A percentile compares a stretch with the other conserved stretches of the same genome.
phyloP scores from a whole-genome alignment of 2,329 filamentous ascomycete species.

The Kalmusia sp. region DNA sequence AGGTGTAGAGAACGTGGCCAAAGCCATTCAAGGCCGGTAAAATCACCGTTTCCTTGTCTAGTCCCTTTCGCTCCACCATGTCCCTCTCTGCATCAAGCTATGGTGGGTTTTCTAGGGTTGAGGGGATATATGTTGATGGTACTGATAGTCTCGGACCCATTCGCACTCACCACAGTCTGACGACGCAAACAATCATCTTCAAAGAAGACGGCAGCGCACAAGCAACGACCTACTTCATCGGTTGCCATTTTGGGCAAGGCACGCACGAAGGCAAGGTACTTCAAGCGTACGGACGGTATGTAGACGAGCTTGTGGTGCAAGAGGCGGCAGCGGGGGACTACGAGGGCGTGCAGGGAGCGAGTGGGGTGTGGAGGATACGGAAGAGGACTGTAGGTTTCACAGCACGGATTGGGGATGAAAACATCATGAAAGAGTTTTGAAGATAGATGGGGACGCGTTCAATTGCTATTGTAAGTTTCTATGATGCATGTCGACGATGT shows the following conservation, averaged over 20 bases:
- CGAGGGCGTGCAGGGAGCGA: slow-evolving; percentile 45
- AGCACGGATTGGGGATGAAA: slow-evolving; percentile 42
- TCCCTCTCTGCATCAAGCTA: too few relatives aligned
- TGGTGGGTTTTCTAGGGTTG: too few relatives aligned
- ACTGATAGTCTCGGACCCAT: slow-evolving; percentile 46
- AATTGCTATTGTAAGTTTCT: too few relatives aligned
- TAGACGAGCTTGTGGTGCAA: slow-evolving; percentile 42
- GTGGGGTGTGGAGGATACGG: slow-evolving; percentile 49
- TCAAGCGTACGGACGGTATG: slow-evolving; percentile 52
- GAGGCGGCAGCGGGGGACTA: slow-evolving; percentile 18
- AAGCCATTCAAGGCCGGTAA: slow-evolving; percentile 45
- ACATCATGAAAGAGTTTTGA: slow-evolving; percentile 43
- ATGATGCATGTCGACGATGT: too few relatives aligned
- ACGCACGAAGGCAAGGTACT: slow-evolving; percentile 50
- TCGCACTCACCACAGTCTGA: slow-evolving; percentile 52
- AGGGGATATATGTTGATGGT: background rate
- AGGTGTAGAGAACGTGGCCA: slow-evolving; percentile 41
- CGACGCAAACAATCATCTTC: slow-evolving; percentile 50
- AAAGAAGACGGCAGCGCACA: slow-evolving; percentile 36
- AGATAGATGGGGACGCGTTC: background rate
- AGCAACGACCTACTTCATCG: slow-evolving; percentile 51
- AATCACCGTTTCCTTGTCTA: background rate
- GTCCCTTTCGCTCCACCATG: background rate
- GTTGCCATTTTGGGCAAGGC: slow-evolving; percentile 52
- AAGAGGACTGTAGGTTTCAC: slow-evolving; percentile 48